Conservation (phyloP, 139 green algal genomes). For the Tetradesmus lagerheimii region DNA sequence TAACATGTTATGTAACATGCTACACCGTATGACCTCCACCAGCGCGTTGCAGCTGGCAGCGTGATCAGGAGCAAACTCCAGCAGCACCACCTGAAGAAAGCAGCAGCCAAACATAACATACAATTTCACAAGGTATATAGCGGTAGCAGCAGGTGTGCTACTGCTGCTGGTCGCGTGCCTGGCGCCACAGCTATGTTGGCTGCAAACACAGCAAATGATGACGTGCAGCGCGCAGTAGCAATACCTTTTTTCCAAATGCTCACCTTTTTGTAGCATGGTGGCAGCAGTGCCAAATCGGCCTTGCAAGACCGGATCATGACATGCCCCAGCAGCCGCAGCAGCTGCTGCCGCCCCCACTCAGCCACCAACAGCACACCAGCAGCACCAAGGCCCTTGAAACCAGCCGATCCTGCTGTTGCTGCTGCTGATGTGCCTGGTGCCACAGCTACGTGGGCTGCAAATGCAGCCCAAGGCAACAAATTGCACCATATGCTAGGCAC, state of each 20-base stretch:
- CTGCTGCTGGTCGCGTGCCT: no score
- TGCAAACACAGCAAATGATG: no score
- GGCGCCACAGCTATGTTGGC: no score
- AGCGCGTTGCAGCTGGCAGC: slow-evolving; percentile 77
- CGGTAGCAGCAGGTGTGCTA: neutral
- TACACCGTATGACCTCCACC: slow-evolving; percentile 86
- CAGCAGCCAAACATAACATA: no score
- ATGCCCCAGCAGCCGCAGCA: slow-evolving; percentile 76
- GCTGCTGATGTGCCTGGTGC: neutral
- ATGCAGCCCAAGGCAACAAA: no score
- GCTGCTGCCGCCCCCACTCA: slow-evolving; percentile 61
- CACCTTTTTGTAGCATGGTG: slow-evolving; percentile 55
- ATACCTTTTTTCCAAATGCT: neutral
- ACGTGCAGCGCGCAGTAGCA: no score
- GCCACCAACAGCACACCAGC: neutral
- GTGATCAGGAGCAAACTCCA: slow-evolving; percentile 88
- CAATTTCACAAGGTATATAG: no score
- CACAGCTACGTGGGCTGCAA: no score
- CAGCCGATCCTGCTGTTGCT: neutral
- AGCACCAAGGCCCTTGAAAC: neutral
- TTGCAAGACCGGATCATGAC: slow-evolving; percentile 90
- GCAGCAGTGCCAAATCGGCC: slow-evolving; percentile 79
- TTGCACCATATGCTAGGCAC: no score
- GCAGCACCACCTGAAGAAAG: slow-evolving; percentile 53
- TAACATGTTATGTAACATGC: no score